A percentile compares a stretch with the other conserved stretches of the same genome.
Evolutionary conservation across 768 basidiomycete species (phyloP).

Genomic region (Tulasnella sp.): DNA sequence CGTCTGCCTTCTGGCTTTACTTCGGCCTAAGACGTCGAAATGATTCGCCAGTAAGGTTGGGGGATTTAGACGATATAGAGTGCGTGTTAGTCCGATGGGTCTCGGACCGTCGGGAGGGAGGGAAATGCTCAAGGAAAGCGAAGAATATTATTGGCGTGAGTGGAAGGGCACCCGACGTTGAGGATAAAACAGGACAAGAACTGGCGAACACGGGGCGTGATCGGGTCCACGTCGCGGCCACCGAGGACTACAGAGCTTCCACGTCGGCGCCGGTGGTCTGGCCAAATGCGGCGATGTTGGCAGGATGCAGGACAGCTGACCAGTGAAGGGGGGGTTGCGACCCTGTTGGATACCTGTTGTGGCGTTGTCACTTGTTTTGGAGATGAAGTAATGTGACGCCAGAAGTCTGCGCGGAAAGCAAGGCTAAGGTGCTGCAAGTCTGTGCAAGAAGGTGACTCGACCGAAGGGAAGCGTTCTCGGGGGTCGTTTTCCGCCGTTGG

Average conservation of each 20-base stretch:
- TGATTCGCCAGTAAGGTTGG: neutral
- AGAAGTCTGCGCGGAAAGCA: neutral
- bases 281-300: conserved; percentile 1
- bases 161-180: neutral
- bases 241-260: neutral
- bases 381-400: conserved; percentile 2
- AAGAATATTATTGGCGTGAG: neutral
- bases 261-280: conserved; percentile 6
- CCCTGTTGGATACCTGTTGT: conserved; percentile 2
- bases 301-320: neutral
- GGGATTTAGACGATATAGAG: neutral
- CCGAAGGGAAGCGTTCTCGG: neutral
- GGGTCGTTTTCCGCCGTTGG: neutral
- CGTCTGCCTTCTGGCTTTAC: neutral
- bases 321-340: neutral
- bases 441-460: conserved; percentile 6
- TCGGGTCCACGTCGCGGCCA: neutral
- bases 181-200: neutral
- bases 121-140: neutral
- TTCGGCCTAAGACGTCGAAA: neutral
- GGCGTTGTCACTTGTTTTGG: neutral
- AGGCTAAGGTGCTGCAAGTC: conserved; percentile 2
- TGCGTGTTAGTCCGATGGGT: conserved; percentile 2
- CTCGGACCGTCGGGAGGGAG: neutral
- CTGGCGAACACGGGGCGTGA: conserved; percentile 6